Evolutionary conservation across 139 green algal species (phyloP).

Genomic region (Chlamydomonas asymmetrica): DNA sequence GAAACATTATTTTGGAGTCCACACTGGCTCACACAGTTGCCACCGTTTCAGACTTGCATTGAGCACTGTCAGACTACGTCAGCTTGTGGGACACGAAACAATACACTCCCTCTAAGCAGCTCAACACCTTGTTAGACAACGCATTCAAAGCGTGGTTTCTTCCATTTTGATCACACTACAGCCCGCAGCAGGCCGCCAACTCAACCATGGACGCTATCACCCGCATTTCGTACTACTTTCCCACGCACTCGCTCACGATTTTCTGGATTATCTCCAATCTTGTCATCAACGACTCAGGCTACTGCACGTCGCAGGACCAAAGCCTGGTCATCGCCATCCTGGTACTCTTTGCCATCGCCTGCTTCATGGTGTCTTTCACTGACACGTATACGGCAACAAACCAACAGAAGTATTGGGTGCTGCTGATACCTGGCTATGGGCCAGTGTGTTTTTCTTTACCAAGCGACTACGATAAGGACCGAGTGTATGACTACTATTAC

Average conservation of each 20-base stretch:
- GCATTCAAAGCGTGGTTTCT: no score
- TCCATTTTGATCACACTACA: no score
- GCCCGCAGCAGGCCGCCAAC: neutral
- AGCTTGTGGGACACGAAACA: no score
- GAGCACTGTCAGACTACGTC: no score
- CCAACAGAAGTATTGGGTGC: slow-evolving; percentile 29
- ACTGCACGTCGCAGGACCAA: slow-evolving; percentile 29
- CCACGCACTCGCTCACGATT: slow-evolving; percentile 30
- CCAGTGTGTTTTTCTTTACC: slow-evolving; percentile 47
- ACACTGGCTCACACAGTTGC: no score
- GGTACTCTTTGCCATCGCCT: slow-evolving; percentile 32
- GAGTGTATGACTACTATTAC: slow-evolving; percentile 47
- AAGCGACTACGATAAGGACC: slow-evolving; percentile 36
- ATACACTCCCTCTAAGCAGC: no score
- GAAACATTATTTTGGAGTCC: no score
- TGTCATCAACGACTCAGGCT: slow-evolving; percentile 29
- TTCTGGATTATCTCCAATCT: slow-evolving; percentile 37
- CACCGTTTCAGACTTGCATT: no score
- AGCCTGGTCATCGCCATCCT: slow-evolving; percentile 39
- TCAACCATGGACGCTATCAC: slow-evolving; percentile 39
- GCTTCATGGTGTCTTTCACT: slow-evolving; percentile 36
- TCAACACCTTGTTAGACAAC: no score
- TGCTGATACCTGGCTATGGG: slow-evolving; percentile 32
- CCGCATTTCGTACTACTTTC: slow-evolving; percentile 40
- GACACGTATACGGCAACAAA: slow-evolving; percentile 44